A percentile compares a stretch with the other conserved stretches of the same genome.
phyloP scores from a whole-genome alignment of 371 early-diverging fungal species.

The Blastocladiella emersonii region DNA sequence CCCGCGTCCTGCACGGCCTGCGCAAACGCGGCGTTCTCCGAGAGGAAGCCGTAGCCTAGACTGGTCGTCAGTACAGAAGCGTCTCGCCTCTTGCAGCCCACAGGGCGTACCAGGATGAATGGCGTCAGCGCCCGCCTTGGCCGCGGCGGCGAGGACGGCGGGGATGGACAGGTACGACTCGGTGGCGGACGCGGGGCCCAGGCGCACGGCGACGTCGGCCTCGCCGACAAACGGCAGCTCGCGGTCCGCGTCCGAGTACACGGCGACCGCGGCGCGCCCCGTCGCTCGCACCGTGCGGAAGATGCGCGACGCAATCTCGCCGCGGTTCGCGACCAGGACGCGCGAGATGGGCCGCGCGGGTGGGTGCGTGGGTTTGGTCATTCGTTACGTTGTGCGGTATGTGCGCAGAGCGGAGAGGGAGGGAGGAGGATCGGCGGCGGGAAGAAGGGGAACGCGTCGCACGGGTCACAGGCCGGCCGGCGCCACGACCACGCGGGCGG shows the following conservation, averaged over 20 bases:
- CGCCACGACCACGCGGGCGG: too few relatives aligned
- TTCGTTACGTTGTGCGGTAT: too few relatives aligned
- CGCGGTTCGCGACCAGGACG: conserved; percentile 38
- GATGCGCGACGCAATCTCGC: conserved; percentile 36
- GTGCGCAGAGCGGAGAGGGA: too few relatives aligned
- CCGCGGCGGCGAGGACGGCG: conserved; percentile 14
- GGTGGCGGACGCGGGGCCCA: conserved; percentile 5
- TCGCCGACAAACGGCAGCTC: background rate
- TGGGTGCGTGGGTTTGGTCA: too few relatives aligned
- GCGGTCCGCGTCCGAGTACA: conserved; percentile 13
- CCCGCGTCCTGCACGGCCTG: conserved; percentile 7
- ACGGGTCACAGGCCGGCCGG: too few relatives aligned
- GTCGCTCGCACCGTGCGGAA: conserved; percentile 29
- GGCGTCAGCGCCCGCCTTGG: conserved; percentile 8
- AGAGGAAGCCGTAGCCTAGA: conserved; percentile 17
- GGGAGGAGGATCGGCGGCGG: too few relatives aligned
- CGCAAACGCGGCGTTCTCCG: conserved; percentile 20
- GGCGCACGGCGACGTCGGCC: conserved; percentile 17
- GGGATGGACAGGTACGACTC: conserved; percentile 23
- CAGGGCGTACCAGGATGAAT: conserved; percentile 6
- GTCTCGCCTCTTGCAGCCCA: too few relatives aligned
- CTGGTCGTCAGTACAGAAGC: too few relatives aligned
- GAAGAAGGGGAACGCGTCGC: too few relatives aligned
- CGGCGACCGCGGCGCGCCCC: conserved; percentile 34
- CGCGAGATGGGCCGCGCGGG: conserved; percentile 18